phyloP scores from a whole-genome alignment of 345 rosid species.

The Euphorbia tirucalli region DNA sequence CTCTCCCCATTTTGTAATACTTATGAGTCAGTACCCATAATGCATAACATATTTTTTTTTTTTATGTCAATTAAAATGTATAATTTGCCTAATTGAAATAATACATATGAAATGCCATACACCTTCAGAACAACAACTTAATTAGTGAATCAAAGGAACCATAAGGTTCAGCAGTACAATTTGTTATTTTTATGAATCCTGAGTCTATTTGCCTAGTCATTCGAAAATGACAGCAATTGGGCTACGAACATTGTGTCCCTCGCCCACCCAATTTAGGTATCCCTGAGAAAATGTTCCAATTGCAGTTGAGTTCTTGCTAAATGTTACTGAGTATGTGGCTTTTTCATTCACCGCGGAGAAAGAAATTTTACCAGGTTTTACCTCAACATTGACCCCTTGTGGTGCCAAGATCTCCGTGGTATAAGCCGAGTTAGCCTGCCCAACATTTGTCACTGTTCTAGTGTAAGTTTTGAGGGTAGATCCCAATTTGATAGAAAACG shows the following conservation, averaged over 20 bases:
- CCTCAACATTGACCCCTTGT: conserved; percentile 13
- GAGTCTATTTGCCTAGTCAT: background rate
- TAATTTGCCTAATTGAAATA: too few relatives aligned
- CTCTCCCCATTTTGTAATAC: too few relatives aligned
- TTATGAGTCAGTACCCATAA: too few relatives aligned
- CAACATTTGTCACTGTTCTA: conserved; percentile 20
- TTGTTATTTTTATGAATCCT: background rate
- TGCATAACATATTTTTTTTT: too few relatives aligned
- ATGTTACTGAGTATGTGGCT: conserved; percentile 23
- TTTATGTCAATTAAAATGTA: too few relatives aligned
- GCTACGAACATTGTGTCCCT: conserved; percentile 10
- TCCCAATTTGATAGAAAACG: conserved; percentile 18
- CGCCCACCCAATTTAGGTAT: conserved; percentile 17
- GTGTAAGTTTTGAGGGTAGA: conserved; percentile 15
- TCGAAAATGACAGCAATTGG: conserved; percentile 15
- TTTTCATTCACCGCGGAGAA: conserved; percentile 3
- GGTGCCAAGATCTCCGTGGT: background rate
- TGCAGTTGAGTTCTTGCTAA: background rate
- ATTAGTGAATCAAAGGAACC: background rate
- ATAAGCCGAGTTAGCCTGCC: conserved; percentile 3
- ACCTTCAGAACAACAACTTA: background rate
- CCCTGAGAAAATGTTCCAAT: conserved; percentile 17
- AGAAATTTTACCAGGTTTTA: conserved; percentile 2
- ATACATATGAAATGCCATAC: too few relatives aligned
- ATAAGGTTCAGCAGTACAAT: background rate